These are phyloP conservation scores for Protostelium mycophagum DNA, from an alignment of 78 protist species.

Conservation along the genomic window DNA sequence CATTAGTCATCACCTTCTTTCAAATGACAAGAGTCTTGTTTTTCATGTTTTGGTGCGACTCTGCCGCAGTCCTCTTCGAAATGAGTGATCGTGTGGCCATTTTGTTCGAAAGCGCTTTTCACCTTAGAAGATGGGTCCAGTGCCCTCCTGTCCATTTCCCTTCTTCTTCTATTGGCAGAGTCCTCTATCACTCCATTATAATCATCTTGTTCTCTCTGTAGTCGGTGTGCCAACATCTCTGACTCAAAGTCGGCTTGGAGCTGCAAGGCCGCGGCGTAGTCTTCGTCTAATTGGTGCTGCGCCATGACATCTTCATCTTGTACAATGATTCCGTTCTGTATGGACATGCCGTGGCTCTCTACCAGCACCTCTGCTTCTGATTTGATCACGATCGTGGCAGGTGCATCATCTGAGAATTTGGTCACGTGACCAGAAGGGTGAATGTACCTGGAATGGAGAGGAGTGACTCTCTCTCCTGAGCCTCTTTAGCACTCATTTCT, in stretches of 20 bases:
- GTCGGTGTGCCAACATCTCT: background rate
- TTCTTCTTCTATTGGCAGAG: background rate
- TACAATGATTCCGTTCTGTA: background rate
- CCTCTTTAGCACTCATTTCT: background rate
- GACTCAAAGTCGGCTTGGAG: conserved; percentile 5
- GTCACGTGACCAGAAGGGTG: no score
- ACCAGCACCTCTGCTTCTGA: background rate
- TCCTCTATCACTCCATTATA: background rate
- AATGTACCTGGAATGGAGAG: background rate
- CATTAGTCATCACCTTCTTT: no score
- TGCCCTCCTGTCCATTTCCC: background rate
- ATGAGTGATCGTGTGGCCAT: no score
- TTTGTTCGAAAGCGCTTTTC: background rate
- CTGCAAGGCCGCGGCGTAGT: conserved; percentile 4
- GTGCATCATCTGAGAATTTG: no score
- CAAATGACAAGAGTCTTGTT: no score
- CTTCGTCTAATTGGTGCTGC: conserved; percentile 2
- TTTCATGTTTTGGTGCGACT: no score
- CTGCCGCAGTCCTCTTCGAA: no score
- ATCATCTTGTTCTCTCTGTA: background rate
- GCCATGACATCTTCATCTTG: background rate
- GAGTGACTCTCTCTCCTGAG: background rate
- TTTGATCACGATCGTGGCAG: no score
- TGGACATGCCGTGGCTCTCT: background rate
- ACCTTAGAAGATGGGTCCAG: background rate